A percentile compares a stretch with the other conserved stretches of the same genome.
These are phyloP conservation scores for Aspergillus phoenicis DNA, from an alignment of 2,329 filamentous ascomycete species.

Conservation along the genomic window DNA sequence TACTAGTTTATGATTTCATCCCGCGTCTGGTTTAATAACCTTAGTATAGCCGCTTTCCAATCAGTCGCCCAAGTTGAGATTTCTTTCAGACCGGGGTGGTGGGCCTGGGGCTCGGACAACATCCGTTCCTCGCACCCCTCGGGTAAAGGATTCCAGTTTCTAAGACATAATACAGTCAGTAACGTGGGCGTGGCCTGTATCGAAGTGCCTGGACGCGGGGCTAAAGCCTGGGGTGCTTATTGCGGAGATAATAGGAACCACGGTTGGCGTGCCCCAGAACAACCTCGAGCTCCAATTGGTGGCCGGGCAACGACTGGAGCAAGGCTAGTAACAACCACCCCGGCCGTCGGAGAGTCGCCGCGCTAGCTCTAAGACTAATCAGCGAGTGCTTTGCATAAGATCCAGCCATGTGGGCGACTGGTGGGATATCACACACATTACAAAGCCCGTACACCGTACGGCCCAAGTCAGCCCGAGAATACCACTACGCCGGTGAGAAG, in stretches of 20 bases:
- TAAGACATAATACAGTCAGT: background rate
- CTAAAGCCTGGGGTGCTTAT: conserved; percentile 5
- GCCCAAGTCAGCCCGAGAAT: background rate
- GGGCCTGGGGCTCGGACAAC: background rate
- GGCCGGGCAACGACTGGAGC: background rate
- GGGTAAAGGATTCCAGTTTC: background rate
- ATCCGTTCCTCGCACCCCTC: background rate
- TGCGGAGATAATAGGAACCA: conserved; percentile 4
- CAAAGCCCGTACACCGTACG: background rate
- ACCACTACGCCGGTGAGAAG: background rate
- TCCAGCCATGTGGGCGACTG: background rate
- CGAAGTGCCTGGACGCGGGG: background rate
- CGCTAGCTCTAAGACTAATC: background rate
- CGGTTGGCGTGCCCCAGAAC: background rate
- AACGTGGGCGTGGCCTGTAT: background rate
- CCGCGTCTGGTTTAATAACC: background rate
- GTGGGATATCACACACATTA: conserved; percentile 1
- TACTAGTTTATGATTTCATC: background rate
- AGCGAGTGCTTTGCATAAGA: background rate
- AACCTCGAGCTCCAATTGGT: background rate
- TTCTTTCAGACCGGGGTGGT: background rate
- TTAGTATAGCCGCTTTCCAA: conserved; percentile 1
- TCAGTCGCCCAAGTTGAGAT: background rate
- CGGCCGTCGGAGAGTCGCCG: background rate
- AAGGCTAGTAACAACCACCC: background rate